Conservation (phyloP, 2,329 filamentous ascomycete genomes). For the Cordyceps cicadae region DNA sequence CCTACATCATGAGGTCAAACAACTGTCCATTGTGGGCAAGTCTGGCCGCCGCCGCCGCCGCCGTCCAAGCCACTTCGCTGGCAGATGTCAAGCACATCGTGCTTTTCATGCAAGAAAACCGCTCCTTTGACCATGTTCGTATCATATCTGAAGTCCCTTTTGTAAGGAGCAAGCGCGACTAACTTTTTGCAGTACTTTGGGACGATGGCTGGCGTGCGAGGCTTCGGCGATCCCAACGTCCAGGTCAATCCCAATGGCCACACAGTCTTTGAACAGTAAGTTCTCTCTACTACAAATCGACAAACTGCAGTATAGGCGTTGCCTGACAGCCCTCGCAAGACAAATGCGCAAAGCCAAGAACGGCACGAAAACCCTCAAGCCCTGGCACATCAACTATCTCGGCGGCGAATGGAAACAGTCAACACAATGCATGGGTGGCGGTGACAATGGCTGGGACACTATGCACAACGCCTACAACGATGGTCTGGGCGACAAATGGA, state of each 20-base stretch:
- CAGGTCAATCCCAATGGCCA: constrained; percentile 25
- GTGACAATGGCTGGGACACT: constrained; percentile 40
- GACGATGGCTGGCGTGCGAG: constrained; percentile 44
- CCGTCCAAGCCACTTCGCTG: constrained; percentile 29
- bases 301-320: background rate
- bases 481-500: constrained; percentile 44
- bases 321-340: constrained; percentile 13
- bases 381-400: constrained; percentile 41
- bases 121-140: constrained; percentile 25
- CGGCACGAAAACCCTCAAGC: constrained; percentile 38
- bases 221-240: constrained; percentile 38
- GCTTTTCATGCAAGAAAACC: constrained; percentile 45
- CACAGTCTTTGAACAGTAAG: constrained; percentile 42
- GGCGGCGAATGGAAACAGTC: constrained; percentile 37
- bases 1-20: background rate
- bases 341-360: constrained; percentile 31
- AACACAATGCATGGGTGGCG: constrained; percentile 44
- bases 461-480: constrained; percentile 43
- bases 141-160: too few relatives aligned
- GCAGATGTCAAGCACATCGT: constrained; percentile 48
- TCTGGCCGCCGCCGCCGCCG: constrained; percentile 13
- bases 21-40: background rate
- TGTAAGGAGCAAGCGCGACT: background rate
- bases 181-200: constrained; percentile 38
- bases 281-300: constrained; percentile 5